Base-by-base conservation (phyloP, 2,329 filamentous ascomycete species). In the Diaporthe citriasiana region DNA sequence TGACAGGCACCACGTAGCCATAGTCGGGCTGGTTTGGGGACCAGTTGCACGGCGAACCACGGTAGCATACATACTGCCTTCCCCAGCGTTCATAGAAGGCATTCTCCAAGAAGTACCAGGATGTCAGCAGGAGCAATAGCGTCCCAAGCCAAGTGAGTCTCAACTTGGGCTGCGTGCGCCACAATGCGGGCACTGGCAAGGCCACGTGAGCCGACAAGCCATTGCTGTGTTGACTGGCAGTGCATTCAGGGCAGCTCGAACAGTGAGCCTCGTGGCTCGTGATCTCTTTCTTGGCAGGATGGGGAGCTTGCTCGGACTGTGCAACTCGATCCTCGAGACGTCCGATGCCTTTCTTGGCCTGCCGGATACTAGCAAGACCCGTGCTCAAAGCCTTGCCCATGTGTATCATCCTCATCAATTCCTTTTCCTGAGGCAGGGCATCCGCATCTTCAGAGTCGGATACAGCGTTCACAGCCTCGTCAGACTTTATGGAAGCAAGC, bases 1-100 rank as follows among this genome's bases (percentile, higher is more conserved):
- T 92, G 73, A 90, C 87, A 4, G 90, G 90, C 59, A 92, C 84
- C 1, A 89, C 88, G 51, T 84, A 85, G n/a, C 90, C 90, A 80
- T 90, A 92, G 35, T 86, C 86, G 0, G 90, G 90, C 79, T 92
- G 90, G 59, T 89, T 85, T 50, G 73, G 53, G 50, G 73, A 70
- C 60, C 63, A 74, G 53, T 66, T 83, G 78, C 89, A 91, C 1
- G 85, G 84, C 51, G 82, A 60, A 74, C 80, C 69, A 63, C 81
- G 79, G 17, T 84, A 84, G 76, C 90, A 91, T 42, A 84, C 84
- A n/a, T 82, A 79, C 2, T 89, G 88, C 22, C 87, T 87, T 78
- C 89, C 91, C 81, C 88, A 92, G 27, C 51, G 72, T 2, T 75
- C 74, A 33, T 75, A 92, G 82, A 89, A 88, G 35, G 82, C 79